These are phyloP conservation scores for Ogataea hybrid DNA, from an alignment of 1,139 yeast species.

Conservation along the genomic window DNA sequence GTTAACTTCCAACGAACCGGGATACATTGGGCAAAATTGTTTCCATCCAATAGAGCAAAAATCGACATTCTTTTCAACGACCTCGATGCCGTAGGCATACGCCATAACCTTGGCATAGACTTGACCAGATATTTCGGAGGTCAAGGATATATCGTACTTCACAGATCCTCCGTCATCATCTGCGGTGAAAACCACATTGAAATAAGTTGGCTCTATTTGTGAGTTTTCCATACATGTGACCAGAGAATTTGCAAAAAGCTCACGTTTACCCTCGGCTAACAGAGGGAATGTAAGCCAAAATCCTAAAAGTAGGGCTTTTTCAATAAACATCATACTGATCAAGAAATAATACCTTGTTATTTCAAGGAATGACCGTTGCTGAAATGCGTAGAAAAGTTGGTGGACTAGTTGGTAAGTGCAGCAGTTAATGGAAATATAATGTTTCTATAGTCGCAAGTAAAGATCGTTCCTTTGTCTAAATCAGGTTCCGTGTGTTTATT, in stretches of 20 bases:
- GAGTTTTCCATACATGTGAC: slow-evolving; percentile 74
- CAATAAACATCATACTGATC: too few species aligned
- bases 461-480: too few species aligned
- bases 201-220: slow-evolving; percentile 60
- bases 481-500: too few species aligned
- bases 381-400: too few species aligned
- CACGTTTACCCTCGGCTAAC: slow-evolving; percentile 25
- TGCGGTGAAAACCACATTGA: slow-evolving; percentile 67
- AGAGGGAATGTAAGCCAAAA: neutral
- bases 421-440: too few species aligned
- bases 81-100: slow-evolving; percentile 71
- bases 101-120: slow-evolving; percentile 61
- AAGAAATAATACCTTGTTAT: too few species aligned
- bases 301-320: too few species aligned
- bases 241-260: slow-evolving; percentile 59
- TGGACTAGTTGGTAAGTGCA: too few species aligned
- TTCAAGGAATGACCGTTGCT: too few species aligned
- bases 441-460: too few species aligned
- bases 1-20: slow-evolving; percentile 68
- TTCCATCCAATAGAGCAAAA: slow-evolving; percentile 67
- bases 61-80: slow-evolving; percentile 52
- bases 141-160: slow-evolving; percentile 58
- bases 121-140: slow-evolving; percentile 57
- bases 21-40: slow-evolving; percentile 75
- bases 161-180: slow-evolving; percentile 50